These are phyloP conservation scores for Dactylorhiza incarnata DNA, from an alignment of 106 monocot genomes.

Conservation along the genomic window DNA sequence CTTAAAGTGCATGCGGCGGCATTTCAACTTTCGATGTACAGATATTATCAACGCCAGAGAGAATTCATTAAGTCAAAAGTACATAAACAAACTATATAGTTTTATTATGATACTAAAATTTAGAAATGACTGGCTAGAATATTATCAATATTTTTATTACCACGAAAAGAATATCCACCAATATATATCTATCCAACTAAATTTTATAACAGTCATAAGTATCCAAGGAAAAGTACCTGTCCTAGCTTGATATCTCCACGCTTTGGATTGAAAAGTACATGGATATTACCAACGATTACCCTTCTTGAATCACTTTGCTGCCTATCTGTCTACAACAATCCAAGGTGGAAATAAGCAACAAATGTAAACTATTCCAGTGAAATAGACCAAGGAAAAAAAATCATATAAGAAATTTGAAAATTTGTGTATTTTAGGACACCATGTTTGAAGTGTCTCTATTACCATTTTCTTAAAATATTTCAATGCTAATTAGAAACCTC, in stretches of 20 bases:
- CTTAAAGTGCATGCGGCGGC: no score
- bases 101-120: constrained; percentile 2
- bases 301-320: constrained; percentile 4
- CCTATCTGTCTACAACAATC: neutral
- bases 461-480: neutral
- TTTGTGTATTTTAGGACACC: neutral
- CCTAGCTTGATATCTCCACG: constrained; percentile 80
- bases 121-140: neutral
- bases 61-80: no score
- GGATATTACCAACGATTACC: constrained; percentile 69
- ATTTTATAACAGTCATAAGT: neutral
- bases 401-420: neutral
- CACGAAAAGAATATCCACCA: neutral
- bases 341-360: neutral
- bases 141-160: neutral
- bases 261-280: constrained; percentile 67
- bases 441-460: neutral
- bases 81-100: no score
- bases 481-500: neutral
- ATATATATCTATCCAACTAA: neutral
- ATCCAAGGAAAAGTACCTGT: constrained; percentile 32
- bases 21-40: no score
- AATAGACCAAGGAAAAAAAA: neutral
- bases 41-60: no score
- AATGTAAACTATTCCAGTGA: neutral